phyloP scores from a whole-genome alignment of 306 rosid genomes.

The Ziziphus jujuba region DNA sequence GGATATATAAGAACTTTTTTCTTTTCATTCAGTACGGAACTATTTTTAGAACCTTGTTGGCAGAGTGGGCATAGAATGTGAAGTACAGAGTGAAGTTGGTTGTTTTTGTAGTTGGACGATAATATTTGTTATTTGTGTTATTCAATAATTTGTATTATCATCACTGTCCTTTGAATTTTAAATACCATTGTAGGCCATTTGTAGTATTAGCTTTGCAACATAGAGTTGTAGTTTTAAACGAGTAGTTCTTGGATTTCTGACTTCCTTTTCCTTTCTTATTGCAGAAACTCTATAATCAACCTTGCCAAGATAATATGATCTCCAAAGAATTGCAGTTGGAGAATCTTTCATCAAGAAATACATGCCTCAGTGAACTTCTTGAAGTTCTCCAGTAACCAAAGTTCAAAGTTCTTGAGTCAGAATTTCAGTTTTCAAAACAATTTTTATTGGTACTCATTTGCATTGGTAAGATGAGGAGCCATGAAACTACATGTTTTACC shows the following conservation, averaged over 20 bases:
- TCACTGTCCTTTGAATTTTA: neutral
- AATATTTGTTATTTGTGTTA: neutral
- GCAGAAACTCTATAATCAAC: conserved; percentile 51
- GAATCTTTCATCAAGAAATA: conserved; percentile 43
- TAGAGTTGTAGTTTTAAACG: neutral
- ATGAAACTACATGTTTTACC: conserved; percentile 2
- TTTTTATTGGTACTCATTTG: conserved; percentile 47
- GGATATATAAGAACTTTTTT: neutral
- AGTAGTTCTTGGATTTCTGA: conserved; percentile 3
- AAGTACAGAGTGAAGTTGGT: neutral
- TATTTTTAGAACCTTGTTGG: neutral
- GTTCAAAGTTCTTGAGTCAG: conserved; percentile 64
- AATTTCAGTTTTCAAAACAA: conserved; percentile 34
- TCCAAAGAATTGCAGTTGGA: conserved; percentile 45
- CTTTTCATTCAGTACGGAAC: neutral
- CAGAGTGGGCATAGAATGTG: conserved; percentile 1
- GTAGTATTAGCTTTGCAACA: neutral
- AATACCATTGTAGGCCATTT: neutral
- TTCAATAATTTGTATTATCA: neutral
- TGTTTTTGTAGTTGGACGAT: neutral
- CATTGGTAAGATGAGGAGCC: neutral
- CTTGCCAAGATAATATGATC: conserved; percentile 35
- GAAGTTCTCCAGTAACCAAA: conserved; percentile 60
- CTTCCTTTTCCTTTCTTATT: conserved; percentile 16
- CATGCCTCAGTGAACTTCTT: conserved; percentile 44